phyloP scores from a whole-genome alignment of 1,284 basidiomycete genomes.

The Austropuccinia psidii region DNA sequence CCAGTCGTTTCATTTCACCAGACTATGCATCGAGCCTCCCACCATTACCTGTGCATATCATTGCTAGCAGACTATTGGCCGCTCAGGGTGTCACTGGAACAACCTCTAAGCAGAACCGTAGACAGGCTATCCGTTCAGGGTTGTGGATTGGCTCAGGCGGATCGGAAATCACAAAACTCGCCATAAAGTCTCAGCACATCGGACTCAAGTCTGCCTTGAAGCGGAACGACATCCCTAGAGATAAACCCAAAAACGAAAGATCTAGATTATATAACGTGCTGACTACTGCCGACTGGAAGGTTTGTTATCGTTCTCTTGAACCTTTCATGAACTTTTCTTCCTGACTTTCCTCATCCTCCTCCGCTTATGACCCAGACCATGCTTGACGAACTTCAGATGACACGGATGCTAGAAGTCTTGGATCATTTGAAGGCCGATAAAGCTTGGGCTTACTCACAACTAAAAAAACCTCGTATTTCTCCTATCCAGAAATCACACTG shows the following conservation, averaged over 20 bases:
- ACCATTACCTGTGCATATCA: conserved; percentile 3
- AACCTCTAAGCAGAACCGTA: conserved; percentile 14
- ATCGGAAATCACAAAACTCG: conserved; percentile 23
- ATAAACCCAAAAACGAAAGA: not conserved
- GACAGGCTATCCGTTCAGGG: conserved; percentile 25
- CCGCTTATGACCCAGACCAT: conserved; percentile 38
- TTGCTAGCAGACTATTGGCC: conserved; percentile 19
- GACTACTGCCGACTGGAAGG: conserved; percentile 42
- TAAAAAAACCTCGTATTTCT: conserved; percentile 83
- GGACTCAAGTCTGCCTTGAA: conserved; percentile 20
- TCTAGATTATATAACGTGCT: conserved; percentile 40
- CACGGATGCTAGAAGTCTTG: conserved; percentile 74
- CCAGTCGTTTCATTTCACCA: conserved; percentile 4
- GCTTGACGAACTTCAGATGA: conserved; percentile 34
- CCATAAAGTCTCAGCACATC: conserved; percentile 26
- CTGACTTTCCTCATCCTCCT: not conserved
- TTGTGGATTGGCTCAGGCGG: conserved; percentile 27
- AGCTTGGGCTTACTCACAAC: conserved; percentile 87
- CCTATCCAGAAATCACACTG: conserved; percentile 77
- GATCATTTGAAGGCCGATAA: conserved; percentile 72
- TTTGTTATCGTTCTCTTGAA: conserved; percentile 18
- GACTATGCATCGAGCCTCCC: conserved; percentile 25
- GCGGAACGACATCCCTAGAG: not conserved
- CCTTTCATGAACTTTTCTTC: conserved; percentile 10
- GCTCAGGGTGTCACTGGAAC: conserved; percentile 26